These are phyloP conservation scores for Mucor mucedo DNA, from an alignment of 371 early-diverging fungal genomes.

Conservation along the genomic window DNA sequence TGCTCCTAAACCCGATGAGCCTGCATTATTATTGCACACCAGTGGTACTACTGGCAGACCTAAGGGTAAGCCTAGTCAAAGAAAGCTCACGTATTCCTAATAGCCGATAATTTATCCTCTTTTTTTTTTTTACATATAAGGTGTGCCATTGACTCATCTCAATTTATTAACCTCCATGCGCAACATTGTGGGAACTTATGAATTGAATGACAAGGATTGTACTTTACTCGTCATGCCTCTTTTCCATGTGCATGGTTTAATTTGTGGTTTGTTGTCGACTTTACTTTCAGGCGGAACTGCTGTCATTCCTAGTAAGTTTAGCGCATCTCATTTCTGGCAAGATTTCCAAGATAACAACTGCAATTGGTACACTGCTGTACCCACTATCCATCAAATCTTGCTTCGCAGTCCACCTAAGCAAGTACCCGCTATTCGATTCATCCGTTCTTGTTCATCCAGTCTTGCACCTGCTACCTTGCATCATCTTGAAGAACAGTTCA, in stretches of 20 bases:
- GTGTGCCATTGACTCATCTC: constrained; percentile 85
- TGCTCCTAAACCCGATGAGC: constrained; percentile 57
- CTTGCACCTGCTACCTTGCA: constrained; percentile 78
- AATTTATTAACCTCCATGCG: constrained; percentile 76
- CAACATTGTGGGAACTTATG: constrained; percentile 77
- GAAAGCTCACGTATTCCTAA: not conserved
- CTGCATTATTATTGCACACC: constrained; percentile 81
- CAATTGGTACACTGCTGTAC: constrained; percentile 89
- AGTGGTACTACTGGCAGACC: constrained; percentile 87
- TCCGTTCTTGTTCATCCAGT: constrained; percentile 85
- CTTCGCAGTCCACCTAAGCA: constrained; percentile 58
- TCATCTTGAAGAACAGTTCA: constrained; percentile 70
- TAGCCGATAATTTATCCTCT: not conserved
- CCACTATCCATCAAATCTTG: constrained; percentile 89
- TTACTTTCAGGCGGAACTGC: constrained; percentile 78
- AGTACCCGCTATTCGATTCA: constrained; percentile 73
- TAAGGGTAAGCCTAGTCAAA: constrained; percentile 58
- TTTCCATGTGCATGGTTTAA: constrained; percentile 91
- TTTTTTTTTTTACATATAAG: constrained; percentile 27
- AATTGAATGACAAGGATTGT: constrained; percentile 64
- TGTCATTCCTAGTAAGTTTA: constrained; percentile 83
- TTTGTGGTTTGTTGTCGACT: constrained; percentile 79
- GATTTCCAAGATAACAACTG: constrained; percentile 66
- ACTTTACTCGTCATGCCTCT: constrained; percentile 88
- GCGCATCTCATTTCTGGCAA: constrained; percentile 80